Conservation (phyloP, 352 stramenopile genomes). For the Globisporangium abappressorium region DNA sequence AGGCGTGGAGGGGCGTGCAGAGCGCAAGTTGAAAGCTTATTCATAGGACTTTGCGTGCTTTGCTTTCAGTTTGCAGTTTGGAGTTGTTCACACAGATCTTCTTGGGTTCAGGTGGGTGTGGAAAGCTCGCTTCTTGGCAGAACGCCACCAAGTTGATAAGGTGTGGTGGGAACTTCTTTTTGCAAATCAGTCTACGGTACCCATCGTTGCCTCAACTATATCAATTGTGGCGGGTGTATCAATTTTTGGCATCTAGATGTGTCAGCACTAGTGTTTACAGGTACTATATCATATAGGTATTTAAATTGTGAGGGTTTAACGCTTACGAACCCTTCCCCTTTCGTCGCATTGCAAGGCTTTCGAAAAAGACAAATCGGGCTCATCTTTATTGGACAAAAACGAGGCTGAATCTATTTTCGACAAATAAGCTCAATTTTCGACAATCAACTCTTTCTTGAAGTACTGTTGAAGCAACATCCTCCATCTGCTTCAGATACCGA, state of each 20-base stretch:
- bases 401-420: background rate
- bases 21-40: background rate
- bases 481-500: too few species aligned
- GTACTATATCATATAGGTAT: background rate
- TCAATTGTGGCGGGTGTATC: background rate
- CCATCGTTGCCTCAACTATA: background rate
- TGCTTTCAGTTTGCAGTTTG: background rate
- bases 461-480: too few species aligned
- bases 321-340: background rate
- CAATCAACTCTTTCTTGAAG: too few species aligned
- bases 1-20: too few species aligned
- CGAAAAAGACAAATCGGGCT: background rate
- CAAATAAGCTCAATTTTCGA: background rate
- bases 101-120: background rate
- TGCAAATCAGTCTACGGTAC: background rate
- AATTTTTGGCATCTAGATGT: too few species aligned
- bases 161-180: background rate
- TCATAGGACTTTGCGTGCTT: background rate
- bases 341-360: constrained; percentile 4
- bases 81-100: too few species aligned
- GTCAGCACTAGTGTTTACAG: too few species aligned
- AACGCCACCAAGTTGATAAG: background rate
- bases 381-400: background rate
- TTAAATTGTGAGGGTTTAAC: background rate
- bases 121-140: background rate